These are phyloP conservation scores for Coffea humblotiana DNA, from an alignment of 305 asterid species.

Conservation along the genomic window DNA sequence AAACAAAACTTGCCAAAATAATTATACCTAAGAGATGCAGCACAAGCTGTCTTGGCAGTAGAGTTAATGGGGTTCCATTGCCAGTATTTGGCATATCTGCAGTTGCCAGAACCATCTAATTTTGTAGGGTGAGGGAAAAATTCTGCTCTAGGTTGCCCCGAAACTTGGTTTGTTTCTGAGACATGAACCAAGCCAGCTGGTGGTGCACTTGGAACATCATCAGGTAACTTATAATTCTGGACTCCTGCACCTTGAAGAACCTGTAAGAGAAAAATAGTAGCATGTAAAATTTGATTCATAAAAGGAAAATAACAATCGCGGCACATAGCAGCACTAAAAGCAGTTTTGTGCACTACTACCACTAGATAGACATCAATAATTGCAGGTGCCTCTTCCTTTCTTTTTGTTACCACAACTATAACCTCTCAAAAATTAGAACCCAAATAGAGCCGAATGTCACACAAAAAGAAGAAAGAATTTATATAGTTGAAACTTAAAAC, in stretches of 20 bases:
- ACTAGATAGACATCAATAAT: too few relatives aligned
- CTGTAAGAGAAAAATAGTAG: slow-evolving; percentile 21
- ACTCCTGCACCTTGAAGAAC: slow-evolving; percentile 23
- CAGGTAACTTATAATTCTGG: slow-evolving; percentile 30
- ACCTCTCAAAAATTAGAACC: too few relatives aligned
- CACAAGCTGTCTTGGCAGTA: slow-evolving; percentile 36
- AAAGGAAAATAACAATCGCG: neutral
- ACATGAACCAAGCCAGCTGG: slow-evolving; percentile 46
- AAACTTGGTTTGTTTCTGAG: slow-evolving; percentile 33
- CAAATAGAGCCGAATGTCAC: too few relatives aligned
- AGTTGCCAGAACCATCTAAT: slow-evolving; percentile 38
- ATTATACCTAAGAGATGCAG: slow-evolving; percentile 51
- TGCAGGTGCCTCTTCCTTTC: too few relatives aligned
- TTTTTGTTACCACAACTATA: too few relatives aligned
- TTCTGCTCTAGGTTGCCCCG: slow-evolving; percentile 42
- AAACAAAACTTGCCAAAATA: neutral
- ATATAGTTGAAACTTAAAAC: neutral
- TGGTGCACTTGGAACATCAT: slow-evolving; percentile 80
- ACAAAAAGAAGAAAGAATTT: too few relatives aligned
- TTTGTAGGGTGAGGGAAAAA: slow-evolving; percentile 29
- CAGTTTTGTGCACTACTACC: too few relatives aligned
- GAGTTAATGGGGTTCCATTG: slow-evolving; percentile 23
- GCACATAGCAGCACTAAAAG: neutral
- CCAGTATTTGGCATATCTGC: slow-evolving; percentile 32
- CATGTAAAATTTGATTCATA: too few relatives aligned